Conservation (phyloP, 176 grass and related monocot genomes). For the Cocos nucifera region DNA sequence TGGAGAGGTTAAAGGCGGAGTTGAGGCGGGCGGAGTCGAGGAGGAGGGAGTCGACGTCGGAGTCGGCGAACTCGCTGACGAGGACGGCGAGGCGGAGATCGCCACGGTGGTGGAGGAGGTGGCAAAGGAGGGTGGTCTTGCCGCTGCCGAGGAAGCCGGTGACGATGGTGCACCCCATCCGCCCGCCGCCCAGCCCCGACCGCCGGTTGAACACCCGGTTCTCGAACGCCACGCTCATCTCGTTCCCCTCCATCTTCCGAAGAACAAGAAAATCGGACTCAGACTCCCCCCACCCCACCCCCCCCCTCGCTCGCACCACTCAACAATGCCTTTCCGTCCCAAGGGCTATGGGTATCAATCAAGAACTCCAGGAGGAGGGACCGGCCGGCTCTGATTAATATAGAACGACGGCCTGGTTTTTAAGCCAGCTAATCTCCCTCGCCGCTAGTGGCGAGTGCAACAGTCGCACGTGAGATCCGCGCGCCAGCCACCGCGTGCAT, state of each 20-base stretch:
- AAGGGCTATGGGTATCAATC: too few relatives aligned
- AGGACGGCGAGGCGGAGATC: conserved; percentile 13
- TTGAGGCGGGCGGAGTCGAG: conserved; percentile 13
- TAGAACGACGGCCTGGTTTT: too few relatives aligned
- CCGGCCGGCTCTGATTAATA: too few relatives aligned
- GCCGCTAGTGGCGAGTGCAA: too few relatives aligned
- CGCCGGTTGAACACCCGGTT: conserved; percentile 15
- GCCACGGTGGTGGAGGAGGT: conserved; percentile 8
- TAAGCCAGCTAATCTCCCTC: too few relatives aligned
- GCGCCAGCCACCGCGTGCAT: too few relatives aligned
- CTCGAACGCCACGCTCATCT: conserved; percentile 1
- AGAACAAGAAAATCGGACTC: too few relatives aligned
- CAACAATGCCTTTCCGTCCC: too few relatives aligned
- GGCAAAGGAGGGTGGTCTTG: conserved; percentile 9
- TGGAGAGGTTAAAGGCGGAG: conserved; percentile 7
- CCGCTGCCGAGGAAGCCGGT: conserved; percentile 16
- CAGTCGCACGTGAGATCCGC: too few relatives aligned
- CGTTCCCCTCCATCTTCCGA: conserved; percentile 9
- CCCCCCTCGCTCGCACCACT: too few relatives aligned
- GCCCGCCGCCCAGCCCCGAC: conserved; percentile 9
- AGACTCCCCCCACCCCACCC: too few relatives aligned
- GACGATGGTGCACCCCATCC: conserved; percentile 13
- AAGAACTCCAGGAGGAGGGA: too few relatives aligned
- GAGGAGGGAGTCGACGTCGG: conserved; percentile 13
- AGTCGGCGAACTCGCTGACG: conserved; percentile 14